A percentile compares a stretch with the other conserved stretches of the same genome.
Conservation (phyloP, 768 basidiomycete species). For the Suillus variegatus region DNA sequence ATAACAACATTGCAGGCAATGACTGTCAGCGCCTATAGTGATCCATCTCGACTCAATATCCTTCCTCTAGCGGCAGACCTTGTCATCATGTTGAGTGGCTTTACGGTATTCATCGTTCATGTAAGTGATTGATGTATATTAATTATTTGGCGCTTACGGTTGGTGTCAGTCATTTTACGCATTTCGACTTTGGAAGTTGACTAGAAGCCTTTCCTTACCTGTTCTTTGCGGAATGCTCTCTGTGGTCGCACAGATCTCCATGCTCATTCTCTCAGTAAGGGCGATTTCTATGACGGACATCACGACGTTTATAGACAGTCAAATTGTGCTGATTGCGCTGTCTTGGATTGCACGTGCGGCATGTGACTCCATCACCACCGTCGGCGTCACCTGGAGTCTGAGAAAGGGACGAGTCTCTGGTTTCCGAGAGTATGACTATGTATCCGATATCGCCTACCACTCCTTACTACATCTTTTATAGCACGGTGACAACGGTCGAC, state of each 20-base stretch:
- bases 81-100: background rate
- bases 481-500: background rate
- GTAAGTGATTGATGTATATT: background rate
- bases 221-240: conserved; percentile 1
- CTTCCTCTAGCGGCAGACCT: conserved; percentile 5
- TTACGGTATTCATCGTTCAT: conserved; percentile 1
- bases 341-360: background rate
- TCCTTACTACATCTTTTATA: background rate
- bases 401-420: background rate
- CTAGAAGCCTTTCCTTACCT: conserved; percentile 1
- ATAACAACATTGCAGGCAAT: conserved; percentile 5
- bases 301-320: background rate
- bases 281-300: background rate
- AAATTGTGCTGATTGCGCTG: background rate
- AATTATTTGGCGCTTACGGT: background rate
- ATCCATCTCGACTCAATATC: background rate
- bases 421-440: background rate
- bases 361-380: conserved; percentile 8
- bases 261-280: background rate
- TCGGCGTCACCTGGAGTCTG: background rate
- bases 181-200: conserved; percentile 7
- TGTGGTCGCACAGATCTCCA: background rate
- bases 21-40: conserved; percentile 6
- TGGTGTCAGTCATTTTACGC: conserved; percentile 7
- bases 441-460: background rate